phyloP scores from a whole-genome alignment of 2,329 filamentous ascomycete species.

The Diaporthe caulivora region DNA sequence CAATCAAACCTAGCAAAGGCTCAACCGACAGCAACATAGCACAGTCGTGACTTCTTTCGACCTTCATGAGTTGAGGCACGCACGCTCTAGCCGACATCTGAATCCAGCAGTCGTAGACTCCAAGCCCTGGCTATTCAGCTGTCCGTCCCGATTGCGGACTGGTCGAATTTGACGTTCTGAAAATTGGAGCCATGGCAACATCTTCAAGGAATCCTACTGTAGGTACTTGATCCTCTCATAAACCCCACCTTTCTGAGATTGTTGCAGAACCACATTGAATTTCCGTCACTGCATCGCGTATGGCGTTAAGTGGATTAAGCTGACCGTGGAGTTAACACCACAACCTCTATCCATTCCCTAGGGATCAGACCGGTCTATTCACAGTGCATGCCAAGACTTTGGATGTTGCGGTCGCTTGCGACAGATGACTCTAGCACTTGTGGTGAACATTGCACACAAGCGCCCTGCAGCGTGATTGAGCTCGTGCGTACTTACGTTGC shows the following conservation, averaged over 20 bases:
- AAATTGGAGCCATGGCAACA: not conserved
- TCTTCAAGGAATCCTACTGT: not conserved
- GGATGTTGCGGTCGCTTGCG: not conserved
- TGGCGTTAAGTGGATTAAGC: not conserved
- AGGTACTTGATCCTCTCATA: not conserved
- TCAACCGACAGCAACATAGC: not conserved
- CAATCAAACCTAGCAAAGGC: no score
- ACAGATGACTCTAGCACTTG: not conserved
- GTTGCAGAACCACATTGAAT: not conserved
- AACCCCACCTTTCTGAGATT: not conserved
- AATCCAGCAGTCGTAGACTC: not conserved
- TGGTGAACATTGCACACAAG: not conserved
- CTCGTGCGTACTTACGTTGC: not conserved
- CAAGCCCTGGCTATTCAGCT: not conserved
- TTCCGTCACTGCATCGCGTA: not conserved
- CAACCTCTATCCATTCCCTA: not conserved
- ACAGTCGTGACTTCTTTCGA: not conserved
- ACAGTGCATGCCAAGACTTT: constrained; percentile 2
- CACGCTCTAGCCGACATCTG: not conserved
- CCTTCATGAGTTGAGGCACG: not conserved
- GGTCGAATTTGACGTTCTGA: not conserved
- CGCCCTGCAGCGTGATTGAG: constrained; percentile 19
- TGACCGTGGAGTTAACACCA: not conserved
- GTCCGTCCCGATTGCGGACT: not conserved
- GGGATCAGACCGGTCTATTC: not conserved